Percentiles rank a stretch among this genome's conserved stretches.
phyloP scores from a whole-genome alignment of 176 grass and related monocot genomes.

The Rhipidocladum racemiflorum region DNA sequence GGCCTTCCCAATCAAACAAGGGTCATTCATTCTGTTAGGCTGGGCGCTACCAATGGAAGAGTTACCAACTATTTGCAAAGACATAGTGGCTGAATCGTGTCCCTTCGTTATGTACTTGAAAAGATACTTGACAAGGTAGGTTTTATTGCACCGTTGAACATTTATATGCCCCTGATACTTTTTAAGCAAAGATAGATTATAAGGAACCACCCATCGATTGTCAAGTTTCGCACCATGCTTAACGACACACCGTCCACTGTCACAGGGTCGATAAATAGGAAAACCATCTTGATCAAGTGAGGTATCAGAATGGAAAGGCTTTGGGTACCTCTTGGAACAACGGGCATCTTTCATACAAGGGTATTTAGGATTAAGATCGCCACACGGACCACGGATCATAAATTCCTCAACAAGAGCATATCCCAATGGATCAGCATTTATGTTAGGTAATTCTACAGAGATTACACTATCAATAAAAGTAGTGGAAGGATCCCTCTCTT shows the following conservation, averaged over 20 bases:
- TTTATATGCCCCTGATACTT: background rate
- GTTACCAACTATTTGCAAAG: too few species aligned
- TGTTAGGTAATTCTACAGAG: too few species aligned
- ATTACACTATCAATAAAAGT: too few species aligned
- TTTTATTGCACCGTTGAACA: slow-evolving; percentile 6
- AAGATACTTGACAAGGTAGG: background rate
- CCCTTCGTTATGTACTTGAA: background rate
- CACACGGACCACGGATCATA: too few species aligned
- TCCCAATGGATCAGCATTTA: too few species aligned
- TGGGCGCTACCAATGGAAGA: too few species aligned
- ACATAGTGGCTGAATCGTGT: background rate
- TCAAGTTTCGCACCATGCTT: background rate
- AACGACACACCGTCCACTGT: background rate
- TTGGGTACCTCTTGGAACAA: background rate
- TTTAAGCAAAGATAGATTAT: background rate
- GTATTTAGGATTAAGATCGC: too few species aligned
- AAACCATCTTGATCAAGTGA: background rate
- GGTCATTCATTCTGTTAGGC: too few species aligned
- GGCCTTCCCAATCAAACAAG: too few species aligned
- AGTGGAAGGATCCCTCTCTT: too few species aligned
- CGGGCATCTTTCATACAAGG: background rate
- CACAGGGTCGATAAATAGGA: background rate
- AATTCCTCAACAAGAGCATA: too few species aligned
- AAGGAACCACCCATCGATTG: background rate
- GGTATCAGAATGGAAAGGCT: fast-evolving